Base-by-base conservation (phyloP, 768 basidiomycete species). In the Amanita rubescens region DNA sequence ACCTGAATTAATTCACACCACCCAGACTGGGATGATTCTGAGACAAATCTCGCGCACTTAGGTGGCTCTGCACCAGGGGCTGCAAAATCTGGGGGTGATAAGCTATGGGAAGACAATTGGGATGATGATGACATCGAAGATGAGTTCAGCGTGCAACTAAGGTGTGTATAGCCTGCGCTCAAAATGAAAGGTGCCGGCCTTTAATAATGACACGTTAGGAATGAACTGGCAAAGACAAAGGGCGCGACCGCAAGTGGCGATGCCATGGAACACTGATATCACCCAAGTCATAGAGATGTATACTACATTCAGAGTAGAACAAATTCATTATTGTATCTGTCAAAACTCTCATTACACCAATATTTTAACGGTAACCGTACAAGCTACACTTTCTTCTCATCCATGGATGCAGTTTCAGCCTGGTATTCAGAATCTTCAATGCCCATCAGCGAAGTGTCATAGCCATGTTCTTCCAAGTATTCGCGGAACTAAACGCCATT, bases 41-140 rank as follows among this genome's bases (percentile, higher is more conserved):
- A 90, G 60, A 93, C 90, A 2, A 86, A 90, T 67, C 69, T 93
- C 22, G 85, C 86, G 12, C 87, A 90, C 64, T 71, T 92, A 42
- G 81, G 80, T 38, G 85, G 86, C 17, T 77, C 82, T 2, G 80
- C 84, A 3, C 85, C 87, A 2, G 87, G 87, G 3, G 82, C 76
- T 11, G 89, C 85, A 3, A 85, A 83, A 61, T 86, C 86, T 32
- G 85, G 85, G 38, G 88, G 89, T 15, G 85, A 96, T 68, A 90
- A 93, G 63, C 74, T 99, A 10, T 99, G 96, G 96, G 96, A 99
- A 74, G 96, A 98, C 61, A 97, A 97, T 67, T 99, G 96, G 96
- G 96, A 99, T 63, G 96, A 99, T 62, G 96, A 99, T 71, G 95
- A 98, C 69, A 85, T 96, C 57, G 95, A 95, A 66, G 94, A 97